A percentile compares a stretch with the other conserved stretches of the same genome.
phyloP scores from a whole-genome alignment of 1,284 basidiomycete genomes.

The Meira nashicola region DNA sequence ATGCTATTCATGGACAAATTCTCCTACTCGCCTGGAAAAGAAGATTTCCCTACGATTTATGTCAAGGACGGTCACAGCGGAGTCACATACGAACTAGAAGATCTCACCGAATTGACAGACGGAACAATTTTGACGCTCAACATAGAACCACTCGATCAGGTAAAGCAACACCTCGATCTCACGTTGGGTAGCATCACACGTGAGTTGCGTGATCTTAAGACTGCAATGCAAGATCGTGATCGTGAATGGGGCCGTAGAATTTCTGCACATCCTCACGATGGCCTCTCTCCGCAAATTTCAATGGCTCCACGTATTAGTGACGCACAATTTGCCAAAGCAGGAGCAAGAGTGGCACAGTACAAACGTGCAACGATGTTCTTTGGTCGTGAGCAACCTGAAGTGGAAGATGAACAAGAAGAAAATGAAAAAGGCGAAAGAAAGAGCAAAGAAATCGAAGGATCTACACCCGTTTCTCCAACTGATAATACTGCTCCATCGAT shows the following conservation, averaged over 20 bases:
- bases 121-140: constrained; percentile 83
- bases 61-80: constrained; percentile 84
- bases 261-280: background rate
- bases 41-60: constrained; percentile 93
- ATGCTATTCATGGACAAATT: constrained; percentile 93
- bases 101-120: constrained; percentile 85
- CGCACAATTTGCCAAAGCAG: constrained; percentile 45
- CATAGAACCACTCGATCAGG: constrained; percentile 95
- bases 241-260: constrained; percentile 18
- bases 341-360: constrained; percentile 41
- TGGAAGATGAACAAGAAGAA: background rate
- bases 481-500: constrained; percentile 10
- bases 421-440: background rate
- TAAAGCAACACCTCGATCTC: constrained; percentile 92
- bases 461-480: background rate
- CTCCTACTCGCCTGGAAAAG: constrained; percentile 78
- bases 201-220: constrained; percentile 84
- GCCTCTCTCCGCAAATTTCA: background rate
- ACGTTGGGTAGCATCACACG: constrained; percentile 79
- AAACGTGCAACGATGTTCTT: constrained; percentile 23
- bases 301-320: constrained; percentile 39
- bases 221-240: constrained; percentile 58
- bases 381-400: background rate
- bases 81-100: constrained; percentile 91
- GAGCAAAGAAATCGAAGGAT: background rate